Evolutionary conservation across 2,329 filamentous ascomycete genomes (phyloP).

Genomic region (Hymenoscyphus infarciens): DNA sequence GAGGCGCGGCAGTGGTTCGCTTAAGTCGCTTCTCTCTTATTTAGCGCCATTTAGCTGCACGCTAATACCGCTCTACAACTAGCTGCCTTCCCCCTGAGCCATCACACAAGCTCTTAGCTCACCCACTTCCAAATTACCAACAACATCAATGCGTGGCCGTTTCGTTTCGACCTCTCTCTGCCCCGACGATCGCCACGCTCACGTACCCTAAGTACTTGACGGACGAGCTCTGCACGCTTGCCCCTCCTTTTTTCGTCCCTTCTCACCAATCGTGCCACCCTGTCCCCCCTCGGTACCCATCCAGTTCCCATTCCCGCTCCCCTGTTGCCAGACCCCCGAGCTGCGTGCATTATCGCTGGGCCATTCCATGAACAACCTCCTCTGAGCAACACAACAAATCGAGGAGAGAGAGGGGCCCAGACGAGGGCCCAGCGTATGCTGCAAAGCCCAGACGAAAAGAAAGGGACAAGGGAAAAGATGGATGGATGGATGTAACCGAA

Average conservation of each 20-base stretch:
- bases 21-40: too few relatives aligned
- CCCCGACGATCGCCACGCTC: not conserved
- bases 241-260: not conserved
- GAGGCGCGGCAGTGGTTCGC: not conserved
- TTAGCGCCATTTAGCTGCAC: too few relatives aligned
- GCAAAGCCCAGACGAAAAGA: constrained; percentile 5
- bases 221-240: not conserved
- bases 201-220: too few relatives aligned
- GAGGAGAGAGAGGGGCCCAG: constrained; percentile 1
- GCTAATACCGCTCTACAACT: not conserved
- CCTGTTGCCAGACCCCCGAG: not conserved
- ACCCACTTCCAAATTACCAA: not conserved
- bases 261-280: not conserved
- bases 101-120: not conserved
- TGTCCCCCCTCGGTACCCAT: not conserved
- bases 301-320: not conserved
- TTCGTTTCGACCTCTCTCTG: not conserved
- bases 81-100: not conserved
- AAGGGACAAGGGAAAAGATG: not conserved
- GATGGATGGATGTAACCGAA: constrained; percentile 4
- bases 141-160: not conserved
- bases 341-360: constrained; percentile 4
- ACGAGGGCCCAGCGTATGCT: constrained; percentile 7
- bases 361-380: constrained; percentile 9
- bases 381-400: constrained; percentile 1